A percentile compares a stretch with the other conserved stretches of the same genome.
phyloP scores from a whole-genome alignment of 768 basidiomycete genomes.

The Boletus speciosus region DNA sequence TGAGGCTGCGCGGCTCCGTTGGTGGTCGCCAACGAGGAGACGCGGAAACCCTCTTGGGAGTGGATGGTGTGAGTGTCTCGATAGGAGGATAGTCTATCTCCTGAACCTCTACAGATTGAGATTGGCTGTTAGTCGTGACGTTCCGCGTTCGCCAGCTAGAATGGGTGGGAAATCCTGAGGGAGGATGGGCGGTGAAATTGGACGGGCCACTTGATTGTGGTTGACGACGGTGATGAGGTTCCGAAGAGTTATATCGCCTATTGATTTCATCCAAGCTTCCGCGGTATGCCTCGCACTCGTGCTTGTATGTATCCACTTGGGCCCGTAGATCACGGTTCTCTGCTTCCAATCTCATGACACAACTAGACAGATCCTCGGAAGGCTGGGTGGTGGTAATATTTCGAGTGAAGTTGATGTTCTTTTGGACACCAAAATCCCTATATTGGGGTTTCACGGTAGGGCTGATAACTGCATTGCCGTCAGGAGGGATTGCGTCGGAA shows the following conservation, averaged over 20 bases:
- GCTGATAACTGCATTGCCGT: not conserved
- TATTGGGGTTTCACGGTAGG: conserved; percentile 9
- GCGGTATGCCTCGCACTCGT: conserved; percentile 4
- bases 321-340: conserved; percentile 12
- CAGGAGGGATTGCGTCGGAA: not conserved
- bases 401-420: conserved; percentile 21
- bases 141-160: conserved; percentile 17
- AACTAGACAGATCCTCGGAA: conserved; percentile 4
- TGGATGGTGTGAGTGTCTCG: conserved; percentile 8
- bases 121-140: not conserved
- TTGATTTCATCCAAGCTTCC: conserved; percentile 12
- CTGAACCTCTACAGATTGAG: not conserved
- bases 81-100: conserved; percentile 16
- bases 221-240: not conserved
- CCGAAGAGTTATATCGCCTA: conserved; percentile 2
- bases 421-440: conserved; percentile 25
- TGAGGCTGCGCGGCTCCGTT: conserved; percentile 5
- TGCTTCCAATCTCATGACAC: conserved; percentile 18
- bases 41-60: conserved; percentile 4
- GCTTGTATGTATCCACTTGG: conserved; percentile 5
- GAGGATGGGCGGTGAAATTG: not conserved
- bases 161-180: conserved; percentile 9
- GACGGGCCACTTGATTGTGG: not conserved
- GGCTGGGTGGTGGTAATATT: not conserved
- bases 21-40: conserved; percentile 6